Evolutionary conservation across 2,329 filamentous ascomycete genomes (phyloP).

Genomic region (Hypoxylon sp.): DNA sequence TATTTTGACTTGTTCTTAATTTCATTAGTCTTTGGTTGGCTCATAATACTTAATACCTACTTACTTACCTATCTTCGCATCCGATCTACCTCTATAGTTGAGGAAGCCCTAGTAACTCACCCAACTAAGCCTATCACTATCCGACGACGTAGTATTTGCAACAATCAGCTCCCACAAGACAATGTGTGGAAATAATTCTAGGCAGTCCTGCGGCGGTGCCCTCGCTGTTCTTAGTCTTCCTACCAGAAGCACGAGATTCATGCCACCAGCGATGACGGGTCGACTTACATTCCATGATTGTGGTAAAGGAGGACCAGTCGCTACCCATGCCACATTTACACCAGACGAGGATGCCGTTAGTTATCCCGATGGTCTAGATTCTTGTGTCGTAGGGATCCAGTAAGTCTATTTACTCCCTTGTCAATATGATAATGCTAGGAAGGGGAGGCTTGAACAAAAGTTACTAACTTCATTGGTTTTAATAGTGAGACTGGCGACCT

Average conservation of each 20-base stretch:
- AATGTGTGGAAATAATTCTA: constrained; percentile 57
- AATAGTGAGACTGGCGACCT: constrained; percentile 54
- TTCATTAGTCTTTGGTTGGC: no score
- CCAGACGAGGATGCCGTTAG: constrained; percentile 39
- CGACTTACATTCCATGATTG: constrained; percentile 55
- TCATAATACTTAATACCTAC: neutral
- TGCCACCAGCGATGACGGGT: constrained; percentile 31
- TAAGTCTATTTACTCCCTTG: constrained; percentile 41
- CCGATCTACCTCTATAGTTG: no score
- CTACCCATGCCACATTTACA: constrained; percentile 56
- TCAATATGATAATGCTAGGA: neutral
- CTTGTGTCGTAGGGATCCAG: constrained; percentile 54
- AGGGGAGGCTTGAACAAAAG: neutral
- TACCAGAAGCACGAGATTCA: constrained; percentile 17
- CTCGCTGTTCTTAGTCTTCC: constrained; percentile 54
- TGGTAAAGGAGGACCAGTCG: constrained; percentile 47
- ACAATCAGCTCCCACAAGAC: neutral
- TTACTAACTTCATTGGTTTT: constrained; percentile 18
- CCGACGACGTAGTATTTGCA: no score
- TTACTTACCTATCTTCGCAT: neutral
- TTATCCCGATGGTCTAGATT: constrained; percentile 40
- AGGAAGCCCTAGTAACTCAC: no score
- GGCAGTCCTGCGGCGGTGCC: constrained; percentile 55
- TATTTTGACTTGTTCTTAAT: neutral
- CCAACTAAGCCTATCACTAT: no score